These are phyloP conservation scores for Fusarium sp. DNA, from an alignment of 2,329 filamentous ascomycete genomes.

Conservation along the genomic window DNA sequence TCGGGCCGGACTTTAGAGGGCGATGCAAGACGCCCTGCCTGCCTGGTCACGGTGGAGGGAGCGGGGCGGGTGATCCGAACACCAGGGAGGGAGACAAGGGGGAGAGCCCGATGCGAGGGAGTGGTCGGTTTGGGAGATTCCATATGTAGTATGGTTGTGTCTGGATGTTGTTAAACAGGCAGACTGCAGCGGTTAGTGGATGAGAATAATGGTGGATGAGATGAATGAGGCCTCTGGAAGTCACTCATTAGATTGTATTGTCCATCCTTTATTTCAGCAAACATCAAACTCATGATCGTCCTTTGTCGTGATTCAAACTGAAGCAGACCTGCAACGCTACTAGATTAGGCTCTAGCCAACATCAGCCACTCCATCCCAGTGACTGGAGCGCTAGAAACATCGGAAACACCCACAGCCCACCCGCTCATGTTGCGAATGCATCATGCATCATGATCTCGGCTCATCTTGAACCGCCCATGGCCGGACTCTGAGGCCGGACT, in stretches of 20 bases:
- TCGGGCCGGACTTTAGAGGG: conserved; percentile 54
- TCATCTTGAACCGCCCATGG: conserved; percentile 18
- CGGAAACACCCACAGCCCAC: not conserved
- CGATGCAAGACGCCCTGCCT: conserved; percentile 53
- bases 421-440: conserved; percentile 4
- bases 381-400: not conserved
- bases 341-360: not conserved
- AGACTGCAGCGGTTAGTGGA: not conserved
- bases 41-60: conserved; percentile 25
- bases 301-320: not conserved
- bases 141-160: conserved; percentile 21
- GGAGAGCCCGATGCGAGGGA: conserved; percentile 13
- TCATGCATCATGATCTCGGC: conserved; percentile 31
- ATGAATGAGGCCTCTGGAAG: not conserved
- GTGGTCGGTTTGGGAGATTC: conserved; percentile 10
- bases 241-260: not conserved
- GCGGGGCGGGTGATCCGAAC: not conserved
- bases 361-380: not conserved
- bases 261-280: not conserved
- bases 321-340: not conserved
- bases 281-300: not conserved
- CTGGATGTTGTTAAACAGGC: not conserved
- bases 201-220: not conserved
- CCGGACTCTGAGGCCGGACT: conserved; percentile 17
- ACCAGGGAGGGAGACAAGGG: not conserved